Evolutionary conservation across 2,329 filamentous ascomycete species (phyloP), one percentile per base, ranked within the genome.

Genomic region (Diaporthe caulivora): DNA sequence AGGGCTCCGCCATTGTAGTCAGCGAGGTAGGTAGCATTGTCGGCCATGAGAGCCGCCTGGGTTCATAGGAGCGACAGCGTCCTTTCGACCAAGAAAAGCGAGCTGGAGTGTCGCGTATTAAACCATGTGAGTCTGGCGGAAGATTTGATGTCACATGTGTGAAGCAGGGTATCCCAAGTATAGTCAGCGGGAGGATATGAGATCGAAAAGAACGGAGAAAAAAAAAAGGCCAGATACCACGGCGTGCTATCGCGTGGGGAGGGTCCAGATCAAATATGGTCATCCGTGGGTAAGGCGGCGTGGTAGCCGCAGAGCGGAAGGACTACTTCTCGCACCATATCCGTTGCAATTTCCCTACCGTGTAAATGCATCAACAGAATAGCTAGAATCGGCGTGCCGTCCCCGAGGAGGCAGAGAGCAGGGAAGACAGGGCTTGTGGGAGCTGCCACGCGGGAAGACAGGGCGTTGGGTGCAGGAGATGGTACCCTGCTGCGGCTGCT

Each of bases 1-100:
- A 87, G 77, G 47, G 79, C 77, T 40, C 72, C 76, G 76, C 83
- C 83, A 76, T 86, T 86, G 77, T 84, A 81, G 74, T 85, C 82
- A 42, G 74, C 77, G 51, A 83, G 77, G 71, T 86, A 77, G 71
- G 82, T 75, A 65, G 80, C 67, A 67, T 75, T 53, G 40, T 72
- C 75, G 73, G 77, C 78, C 83, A 84, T 85, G 76, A 75, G 68
- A 21, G 47, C 72, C 71, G 31, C 31, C 44, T 49, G 60, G 53
- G 40, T 54, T 73, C 71, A 62, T 67, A 60, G 58, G 58, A 42
- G 37, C 42, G 21, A 62, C 49, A 40, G 49, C 0, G 40, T 47
- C 42, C 51, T 42, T 44, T 40, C 29, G n/a, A 72, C 26, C 11
- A 53, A 31, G 18, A 53, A 13, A 18, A 17, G 42, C 18, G 29